phyloP scores from a whole-genome alignment of 176 grass and related monocot species.

The Alopecurus myosuroides region DNA sequence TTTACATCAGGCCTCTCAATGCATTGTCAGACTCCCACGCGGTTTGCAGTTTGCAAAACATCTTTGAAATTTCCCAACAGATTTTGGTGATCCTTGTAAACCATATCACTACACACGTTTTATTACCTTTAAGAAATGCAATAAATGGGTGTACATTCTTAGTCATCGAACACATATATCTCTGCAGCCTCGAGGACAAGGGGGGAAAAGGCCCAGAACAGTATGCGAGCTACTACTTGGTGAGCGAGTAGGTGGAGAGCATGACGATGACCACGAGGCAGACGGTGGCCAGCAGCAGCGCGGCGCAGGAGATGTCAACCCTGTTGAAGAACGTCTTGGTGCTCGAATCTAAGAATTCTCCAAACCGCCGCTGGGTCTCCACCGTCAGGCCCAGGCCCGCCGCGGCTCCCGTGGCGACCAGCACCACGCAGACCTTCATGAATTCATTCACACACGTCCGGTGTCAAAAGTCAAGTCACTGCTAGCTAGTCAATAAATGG shows the following conservation, averaged over 20 bases:
- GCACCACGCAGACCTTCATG: not conserved
- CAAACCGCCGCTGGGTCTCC: not conserved
- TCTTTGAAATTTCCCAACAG: no score
- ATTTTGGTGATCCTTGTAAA: no score
- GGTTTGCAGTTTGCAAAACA: no score
- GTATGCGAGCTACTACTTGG: not conserved
- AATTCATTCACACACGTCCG: not conserved
- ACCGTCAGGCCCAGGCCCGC: not conserved
- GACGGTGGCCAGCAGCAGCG: not conserved
- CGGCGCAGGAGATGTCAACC: not conserved
- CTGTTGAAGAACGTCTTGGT: not conserved
- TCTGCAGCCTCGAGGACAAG: no score
- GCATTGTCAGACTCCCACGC: no score
- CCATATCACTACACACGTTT: no score
- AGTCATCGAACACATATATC: no score
- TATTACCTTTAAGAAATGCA: no score
- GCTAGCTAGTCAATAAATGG: not conserved
- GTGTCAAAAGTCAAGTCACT: not conserved
- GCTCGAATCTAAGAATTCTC: not conserved
- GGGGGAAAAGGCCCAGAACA: no score
- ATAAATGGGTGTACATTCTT: no score
- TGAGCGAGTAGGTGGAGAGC: constrained; percentile 4
- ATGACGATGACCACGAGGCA: constrained; percentile 8
- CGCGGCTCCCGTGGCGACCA: not conserved
- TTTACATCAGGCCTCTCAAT: no score